A percentile compares a stretch with the other conserved stretches of the same genome.
These are phyloP conservation scores for Nemania bipapillata DNA, from an alignment of 2,329 filamentous ascomycete genomes.

Conservation along the genomic window DNA sequence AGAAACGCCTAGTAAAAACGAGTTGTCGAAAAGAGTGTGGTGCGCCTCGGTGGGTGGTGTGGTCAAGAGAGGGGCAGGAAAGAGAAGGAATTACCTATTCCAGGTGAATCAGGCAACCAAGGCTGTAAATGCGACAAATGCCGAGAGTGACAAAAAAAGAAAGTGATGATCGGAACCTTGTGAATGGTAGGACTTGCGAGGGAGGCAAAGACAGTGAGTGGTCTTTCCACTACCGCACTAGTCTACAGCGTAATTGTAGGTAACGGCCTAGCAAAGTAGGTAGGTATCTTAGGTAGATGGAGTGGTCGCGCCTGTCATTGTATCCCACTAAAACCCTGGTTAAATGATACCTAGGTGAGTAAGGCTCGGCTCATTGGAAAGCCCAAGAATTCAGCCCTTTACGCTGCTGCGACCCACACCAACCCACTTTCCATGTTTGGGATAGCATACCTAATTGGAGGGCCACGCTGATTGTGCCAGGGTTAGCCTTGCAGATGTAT, in stretches of 20 bases:
- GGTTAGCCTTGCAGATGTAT: background rate
- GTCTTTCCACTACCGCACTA: background rate
- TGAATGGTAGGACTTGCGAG: slow-evolving; percentile 7
- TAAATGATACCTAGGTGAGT: background rate
- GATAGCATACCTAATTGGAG: background rate
- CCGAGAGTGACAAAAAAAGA: slow-evolving; percentile 22
- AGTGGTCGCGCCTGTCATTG: background rate
- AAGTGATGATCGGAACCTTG: slow-evolving; percentile 24
- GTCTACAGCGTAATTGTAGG: too few relatives aligned
- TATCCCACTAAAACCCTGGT: background rate
- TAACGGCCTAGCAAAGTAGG: too few relatives aligned
- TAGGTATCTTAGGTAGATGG: too few relatives aligned
- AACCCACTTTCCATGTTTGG: slow-evolving; percentile 9
- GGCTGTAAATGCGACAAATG: slow-evolving; percentile 25
- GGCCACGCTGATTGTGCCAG: background rate
- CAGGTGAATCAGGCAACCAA: slow-evolving; percentile 24
- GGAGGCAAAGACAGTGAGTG: slow-evolving; percentile 25
- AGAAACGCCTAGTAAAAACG: background rate
- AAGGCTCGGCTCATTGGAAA: too few relatives aligned
- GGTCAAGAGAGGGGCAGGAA: slow-evolving; percentile 13
- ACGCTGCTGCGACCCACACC: background rate
- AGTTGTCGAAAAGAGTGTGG: slow-evolving; percentile 33
- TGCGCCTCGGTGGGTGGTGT: slow-evolving; percentile 16
- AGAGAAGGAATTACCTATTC: slow-evolving; percentile 5
- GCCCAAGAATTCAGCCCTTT: background rate